Percentiles rank a stretch among this genome's conserved stretches.
Conservation (phyloP, 2,329 filamentous ascomycete genomes). For the Calonectria honghensis region DNA sequence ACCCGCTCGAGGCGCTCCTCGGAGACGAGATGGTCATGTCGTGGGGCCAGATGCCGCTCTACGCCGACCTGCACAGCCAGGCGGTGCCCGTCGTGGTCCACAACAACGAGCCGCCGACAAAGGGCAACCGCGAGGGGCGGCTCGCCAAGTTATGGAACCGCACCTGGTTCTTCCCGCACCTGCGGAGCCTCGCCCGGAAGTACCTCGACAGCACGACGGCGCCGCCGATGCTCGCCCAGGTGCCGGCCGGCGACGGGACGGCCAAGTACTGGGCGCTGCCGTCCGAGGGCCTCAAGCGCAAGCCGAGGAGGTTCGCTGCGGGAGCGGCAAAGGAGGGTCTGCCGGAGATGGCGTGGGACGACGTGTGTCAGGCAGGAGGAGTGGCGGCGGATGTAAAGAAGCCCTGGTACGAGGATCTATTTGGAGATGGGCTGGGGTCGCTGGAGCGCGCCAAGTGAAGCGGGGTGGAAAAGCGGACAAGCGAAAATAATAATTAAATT, state of each 20-base stretch:
- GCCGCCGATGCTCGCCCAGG: not conserved
- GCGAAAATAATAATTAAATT: slow-evolving; percentile 5
- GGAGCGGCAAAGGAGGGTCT: slow-evolving; percentile 7
- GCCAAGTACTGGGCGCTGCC: slow-evolving; percentile 41
- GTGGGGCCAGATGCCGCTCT: slow-evolving; percentile 50
- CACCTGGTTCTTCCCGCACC: slow-evolving; percentile 50
- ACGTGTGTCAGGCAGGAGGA: slow-evolving; percentile 22
- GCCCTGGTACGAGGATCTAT: slow-evolving; percentile 43
- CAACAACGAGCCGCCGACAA: slow-evolving; percentile 47
- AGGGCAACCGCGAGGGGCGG: slow-evolving; percentile 34
- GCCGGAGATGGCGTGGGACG: slow-evolving; percentile 40
- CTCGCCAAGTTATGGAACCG: slow-evolving; percentile 42
- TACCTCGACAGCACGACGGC: slow-evolving; percentile 33
- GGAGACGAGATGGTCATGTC: not conserved
- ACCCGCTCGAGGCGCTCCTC: slow-evolving; percentile 21
- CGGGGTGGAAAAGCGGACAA: not conserved
- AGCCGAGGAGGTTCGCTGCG: slow-evolving; percentile 34
- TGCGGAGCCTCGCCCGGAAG: slow-evolving; percentile 28
- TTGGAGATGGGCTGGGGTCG: slow-evolving; percentile 43
- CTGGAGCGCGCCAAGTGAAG: slow-evolving; percentile 1
- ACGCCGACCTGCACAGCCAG: slow-evolving; percentile 46
- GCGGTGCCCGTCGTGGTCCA: slow-evolving; percentile 47
- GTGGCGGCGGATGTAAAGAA: not conserved
- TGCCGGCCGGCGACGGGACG: not conserved
- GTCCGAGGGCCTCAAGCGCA: slow-evolving; percentile 24